Base-by-base conservation (phyloP, 257 asterid genomes). In the Agastache rugosa region DNA sequence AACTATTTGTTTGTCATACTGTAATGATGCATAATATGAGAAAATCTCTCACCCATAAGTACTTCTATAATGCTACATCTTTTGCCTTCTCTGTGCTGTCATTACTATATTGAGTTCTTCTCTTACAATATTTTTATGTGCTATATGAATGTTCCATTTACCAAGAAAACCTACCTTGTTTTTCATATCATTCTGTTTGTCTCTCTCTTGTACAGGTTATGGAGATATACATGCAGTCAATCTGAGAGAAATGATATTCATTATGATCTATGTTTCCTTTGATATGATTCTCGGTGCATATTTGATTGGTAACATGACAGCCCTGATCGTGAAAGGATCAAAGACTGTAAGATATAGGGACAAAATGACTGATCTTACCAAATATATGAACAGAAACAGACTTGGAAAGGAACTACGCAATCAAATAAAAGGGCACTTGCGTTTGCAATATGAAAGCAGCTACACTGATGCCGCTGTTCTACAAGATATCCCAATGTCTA, bases 141-240 rank as follows among this genome's bases (percentile, higher is more conserved):
- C 35, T 14, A 45, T 25, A 23, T 29, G 44, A 5, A 25, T 45
- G 56, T 45, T 48, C 50, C 5, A 37, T 54, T 37, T 37, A 11
- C 27, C 55, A 47, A 42, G 25, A 47, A 27, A 22, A 25, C 6
- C n/a, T 55, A 17, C 62, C 31, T 15, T 17, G 25, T 39, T 17
- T 67, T 4, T 64, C 16, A 22, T 23, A 8, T 67, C 27, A 44
- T 56, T 54, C 20, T 44, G 63, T 67, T 11, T 23, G 8, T 60
- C 16, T 65, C 25, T 35, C 37, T 76, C 66, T 76, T 8, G 45
- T 73, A 60, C 91, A 93, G 98, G 98, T 63, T 94, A 94, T 84
- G 98, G 98, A 77, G 98, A 94, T 71, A 87, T 94, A 83, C 97
- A 91, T 69, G 98, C 98, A 0, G 98, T 94, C 27, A 94, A 94